Evolutionary conservation across 345 rosid genomes (phyloP), one percentile per base, ranked within the genome.

Genomic region (Barbarea vulgaris): DNA sequence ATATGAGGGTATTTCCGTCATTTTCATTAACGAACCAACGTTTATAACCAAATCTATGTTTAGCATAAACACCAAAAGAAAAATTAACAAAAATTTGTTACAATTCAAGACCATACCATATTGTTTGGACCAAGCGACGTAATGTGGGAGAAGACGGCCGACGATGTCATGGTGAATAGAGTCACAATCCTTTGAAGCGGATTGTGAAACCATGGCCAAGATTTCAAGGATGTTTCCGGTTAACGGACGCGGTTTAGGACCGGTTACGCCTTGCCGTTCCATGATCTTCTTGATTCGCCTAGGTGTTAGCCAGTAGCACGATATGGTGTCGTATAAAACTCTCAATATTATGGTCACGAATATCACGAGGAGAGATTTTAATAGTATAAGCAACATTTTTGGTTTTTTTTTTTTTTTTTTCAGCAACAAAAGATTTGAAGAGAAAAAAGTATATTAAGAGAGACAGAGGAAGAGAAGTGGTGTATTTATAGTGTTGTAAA

Each of bases 181-280:
- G 11, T 81, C 86, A 86, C 88, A 84, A 81, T 89, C 96, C 27
- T 72, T 78, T 41, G 97, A 79, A 74, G 85, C 84, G 0, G 99
- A 83, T 28, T 83, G 67, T 6, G 97, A 80, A 46, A 89, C 81
- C 19, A 93, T 81, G 8, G 86, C 56, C 27, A 89, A 75, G 78
- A 89, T 82, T 62, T 96, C 98, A 41, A 78, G 46, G 77, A 96
- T 83, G 85, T 96, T 93, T n/a, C 98, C 98, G 41, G 85, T 82
- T n/a, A 96, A 74, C 4, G 80, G 81, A 24, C 87, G 81, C 18
- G 99, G 91, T 42, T 81, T 80, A 5, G 99, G 99, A 56, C 99
- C 99, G 71, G 81, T 84, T 66, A 96, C 89, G 3, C 97, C 99
- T 87, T 96, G 99, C 70, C 76, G 79, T 67, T 73, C 90, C 98